Percentiles rank a stretch among this genome's conserved stretches.
Conservation (phyloP, 495 filamentous ascomycete genomes). For the Penicillium cosmopolitanum region DNA sequence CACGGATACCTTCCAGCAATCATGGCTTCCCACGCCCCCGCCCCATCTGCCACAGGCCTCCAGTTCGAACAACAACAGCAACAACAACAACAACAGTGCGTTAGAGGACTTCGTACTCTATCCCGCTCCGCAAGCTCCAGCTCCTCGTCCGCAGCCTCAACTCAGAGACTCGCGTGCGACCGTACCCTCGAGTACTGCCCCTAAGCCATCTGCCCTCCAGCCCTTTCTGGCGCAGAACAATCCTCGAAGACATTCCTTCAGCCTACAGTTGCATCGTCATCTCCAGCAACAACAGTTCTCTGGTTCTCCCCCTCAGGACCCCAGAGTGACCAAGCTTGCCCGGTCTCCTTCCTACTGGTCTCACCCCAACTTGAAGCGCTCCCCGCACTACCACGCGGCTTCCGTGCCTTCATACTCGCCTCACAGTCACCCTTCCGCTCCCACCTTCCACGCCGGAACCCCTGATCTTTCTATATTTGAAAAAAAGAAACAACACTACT, state of each 20-base stretch:
- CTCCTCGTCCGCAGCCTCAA: constrained; percentile 37
- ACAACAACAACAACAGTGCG: constrained; percentile 44
- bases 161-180: constrained; percentile 40
- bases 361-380: constrained; percentile 44
- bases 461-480: constrained; percentile 21
- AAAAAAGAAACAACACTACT: constrained; percentile 31
- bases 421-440: constrained; percentile 56
- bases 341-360: constrained; percentile 50
- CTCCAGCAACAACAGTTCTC: constrained; percentile 43
- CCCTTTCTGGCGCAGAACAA: constrained; percentile 40
- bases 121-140: constrained; percentile 31
- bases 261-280: constrained; percentile 43
- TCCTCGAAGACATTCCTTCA: constrained; percentile 39
- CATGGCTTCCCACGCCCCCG: constrained; percentile 65
- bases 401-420: constrained; percentile 44
- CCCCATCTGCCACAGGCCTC: constrained; percentile 48
- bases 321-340: constrained; percentile 43
- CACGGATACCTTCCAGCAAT: constrained; percentile 65
- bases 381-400: constrained; percentile 35
- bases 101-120: constrained; percentile 54
- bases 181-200: constrained; percentile 44
- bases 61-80: constrained; percentile 49
- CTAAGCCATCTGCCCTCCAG: constrained; percentile 41
- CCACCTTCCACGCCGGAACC: constrained; percentile 51
- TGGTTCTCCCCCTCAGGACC: constrained; percentile 40